Conservation (phyloP, 176 grass and related monocot species). For the Guadua angustifolia region DNA sequence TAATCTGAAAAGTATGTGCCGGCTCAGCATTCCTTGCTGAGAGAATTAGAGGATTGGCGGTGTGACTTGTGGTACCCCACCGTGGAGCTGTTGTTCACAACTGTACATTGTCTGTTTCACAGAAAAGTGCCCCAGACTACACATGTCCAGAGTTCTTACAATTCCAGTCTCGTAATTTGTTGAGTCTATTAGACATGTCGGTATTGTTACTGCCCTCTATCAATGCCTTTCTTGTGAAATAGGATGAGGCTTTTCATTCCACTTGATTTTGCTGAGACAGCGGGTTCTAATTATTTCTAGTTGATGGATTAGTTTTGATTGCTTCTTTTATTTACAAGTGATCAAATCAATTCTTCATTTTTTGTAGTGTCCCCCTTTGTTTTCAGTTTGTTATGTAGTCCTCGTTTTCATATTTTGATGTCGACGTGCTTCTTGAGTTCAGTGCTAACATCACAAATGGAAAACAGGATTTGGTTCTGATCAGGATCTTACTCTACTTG, state of each 20-base stretch:
- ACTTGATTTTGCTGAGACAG: not conserved
- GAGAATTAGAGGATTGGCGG: not conserved
- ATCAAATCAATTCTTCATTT: not conserved
- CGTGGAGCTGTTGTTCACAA: not conserved
- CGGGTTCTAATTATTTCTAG: not conserved
- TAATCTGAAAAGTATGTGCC: not conserved
- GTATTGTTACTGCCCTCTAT: not conserved
- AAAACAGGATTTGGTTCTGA: not conserved
- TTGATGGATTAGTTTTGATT: slow-evolving; percentile 7
- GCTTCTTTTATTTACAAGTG: not conserved
- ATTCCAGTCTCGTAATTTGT: not conserved
- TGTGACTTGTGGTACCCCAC: slow-evolving; percentile 1
- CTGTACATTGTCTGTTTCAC: not conserved
- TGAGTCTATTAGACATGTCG: not conserved
- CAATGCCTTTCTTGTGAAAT: not conserved
- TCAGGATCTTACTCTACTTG: not conserved
- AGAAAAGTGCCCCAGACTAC: not conserved
- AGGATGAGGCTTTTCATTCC: not conserved
- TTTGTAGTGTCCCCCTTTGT: not conserved
- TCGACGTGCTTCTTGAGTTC: not conserved
- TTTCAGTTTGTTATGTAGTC: not conserved
- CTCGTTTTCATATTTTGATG: not conserved
- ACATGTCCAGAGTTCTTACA: not conserved
- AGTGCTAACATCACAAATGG: not conserved
- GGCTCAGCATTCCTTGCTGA: not conserved